Evolutionary conservation across 2,329 filamentous ascomycete genomes (phyloP).

Genomic region (Hypoxylon sp.): DNA sequence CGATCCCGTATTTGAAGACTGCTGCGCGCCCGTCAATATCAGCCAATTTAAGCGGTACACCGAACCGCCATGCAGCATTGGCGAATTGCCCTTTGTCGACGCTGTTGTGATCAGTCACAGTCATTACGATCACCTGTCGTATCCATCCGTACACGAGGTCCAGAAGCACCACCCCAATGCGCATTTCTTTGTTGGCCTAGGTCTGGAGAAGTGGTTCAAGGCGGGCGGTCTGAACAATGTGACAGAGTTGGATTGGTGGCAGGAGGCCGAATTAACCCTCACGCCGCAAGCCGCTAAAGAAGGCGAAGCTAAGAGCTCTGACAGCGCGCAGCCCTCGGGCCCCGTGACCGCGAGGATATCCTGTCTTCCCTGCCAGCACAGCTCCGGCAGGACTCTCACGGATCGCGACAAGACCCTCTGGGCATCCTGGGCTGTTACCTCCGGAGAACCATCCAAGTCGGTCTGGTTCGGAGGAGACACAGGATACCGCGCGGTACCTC

Average conservation of each 20-base stretch:
- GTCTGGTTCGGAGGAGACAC: constrained; percentile 93
- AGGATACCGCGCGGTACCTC: constrained; percentile 82
- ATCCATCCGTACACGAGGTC: constrained; percentile 76
- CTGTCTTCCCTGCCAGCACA: constrained; percentile 87
- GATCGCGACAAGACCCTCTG: constrained; percentile 83
- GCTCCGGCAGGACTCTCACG: constrained; percentile 71
- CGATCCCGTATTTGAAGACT: constrained; percentile 90
- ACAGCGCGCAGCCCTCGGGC: constrained; percentile 43
- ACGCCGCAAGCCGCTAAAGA: constrained; percentile 40
- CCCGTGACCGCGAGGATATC: constrained; percentile 76
- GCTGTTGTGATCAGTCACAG: constrained; percentile 85
- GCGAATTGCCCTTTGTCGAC: constrained; percentile 80
- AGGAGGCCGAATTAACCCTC: constrained; percentile 77
- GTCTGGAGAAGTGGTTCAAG: constrained; percentile 84
- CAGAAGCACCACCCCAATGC: constrained; percentile 75
- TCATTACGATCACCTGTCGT: constrained; percentile 92
- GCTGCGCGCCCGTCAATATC: constrained; percentile 79
- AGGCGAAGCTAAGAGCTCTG: constrained; percentile 41
- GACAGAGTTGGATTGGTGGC: constrained; percentile 96
- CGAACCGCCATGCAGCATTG: constrained; percentile 75
- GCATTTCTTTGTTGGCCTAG: constrained; percentile 88
- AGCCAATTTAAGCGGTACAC: constrained; percentile 82
- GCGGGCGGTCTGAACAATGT: constrained; percentile 75
- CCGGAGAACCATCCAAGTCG: constrained; percentile 69
- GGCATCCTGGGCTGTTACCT: constrained; percentile 84